Percentiles rank a stretch among this genome's conserved stretches.
Evolutionary conservation across 768 basidiomycete genomes (phyloP).

Genomic region (Lyophyllum semitale): DNA sequence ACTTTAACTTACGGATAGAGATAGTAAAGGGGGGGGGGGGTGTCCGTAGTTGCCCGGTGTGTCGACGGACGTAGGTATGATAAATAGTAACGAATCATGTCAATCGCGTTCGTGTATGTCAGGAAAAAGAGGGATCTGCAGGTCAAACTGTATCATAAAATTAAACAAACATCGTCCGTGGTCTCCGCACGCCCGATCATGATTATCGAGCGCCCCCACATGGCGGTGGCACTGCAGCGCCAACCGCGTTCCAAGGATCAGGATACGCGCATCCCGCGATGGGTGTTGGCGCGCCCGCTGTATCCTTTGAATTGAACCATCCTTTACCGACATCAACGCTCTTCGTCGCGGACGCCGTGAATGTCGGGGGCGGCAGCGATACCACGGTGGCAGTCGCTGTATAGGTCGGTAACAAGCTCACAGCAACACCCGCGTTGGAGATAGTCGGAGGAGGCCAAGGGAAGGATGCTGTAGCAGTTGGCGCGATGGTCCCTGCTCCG

Average conservation of each 20-base stretch:
- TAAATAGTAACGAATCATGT: neutral
- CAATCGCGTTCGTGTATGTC: neutral
- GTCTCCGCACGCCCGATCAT: neutral
- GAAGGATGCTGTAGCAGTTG: conserved; percentile 38
- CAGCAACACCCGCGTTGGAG: conserved; percentile 32
- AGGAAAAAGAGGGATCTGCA: neutral
- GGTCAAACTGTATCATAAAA: conserved; percentile 1
- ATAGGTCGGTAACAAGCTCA: conserved; percentile 58
- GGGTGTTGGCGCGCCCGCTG: conserved; percentile 42
- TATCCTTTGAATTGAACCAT: conserved; percentile 59
- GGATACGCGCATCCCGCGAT: conserved; percentile 61
- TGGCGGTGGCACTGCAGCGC: conserved; percentile 31
- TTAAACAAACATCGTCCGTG: conserved; percentile 6
- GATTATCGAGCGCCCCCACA: conserved; percentile 12
- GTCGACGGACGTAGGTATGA: too few species aligned
- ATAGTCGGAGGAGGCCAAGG: conserved; percentile 71
- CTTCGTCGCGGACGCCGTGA: conserved; percentile 37
- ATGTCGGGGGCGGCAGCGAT: conserved; percentile 51
- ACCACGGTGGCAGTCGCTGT: conserved; percentile 66
- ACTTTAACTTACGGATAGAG: neutral
- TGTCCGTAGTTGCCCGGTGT: too few species aligned
- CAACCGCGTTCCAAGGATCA: conserved; percentile 42
- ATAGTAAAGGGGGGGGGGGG: too few species aligned
- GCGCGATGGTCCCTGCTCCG: conserved; percentile 51
- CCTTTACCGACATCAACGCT: conserved; percentile 47